These are phyloP conservation scores for Rubus parviflorus DNA, from an alignment of 306 rosid species.

Conservation along the genomic window DNA sequence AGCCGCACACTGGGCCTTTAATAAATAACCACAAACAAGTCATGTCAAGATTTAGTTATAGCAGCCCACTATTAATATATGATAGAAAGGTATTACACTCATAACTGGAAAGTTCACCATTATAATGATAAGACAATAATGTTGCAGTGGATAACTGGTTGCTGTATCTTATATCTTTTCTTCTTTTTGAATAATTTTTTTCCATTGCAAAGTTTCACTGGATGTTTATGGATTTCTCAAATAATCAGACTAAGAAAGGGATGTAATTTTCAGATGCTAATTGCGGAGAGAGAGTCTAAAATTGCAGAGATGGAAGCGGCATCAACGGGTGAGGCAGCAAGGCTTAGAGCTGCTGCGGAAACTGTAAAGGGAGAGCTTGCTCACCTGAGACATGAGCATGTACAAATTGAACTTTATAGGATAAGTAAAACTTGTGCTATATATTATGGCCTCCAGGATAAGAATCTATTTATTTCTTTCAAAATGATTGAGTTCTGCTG, in stretches of 20 bases:
- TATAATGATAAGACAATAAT: not conserved
- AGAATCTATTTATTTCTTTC: not conserved
- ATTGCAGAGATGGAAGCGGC: constrained; percentile 99
- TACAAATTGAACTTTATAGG: constrained; percentile 37
- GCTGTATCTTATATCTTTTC: not conserved
- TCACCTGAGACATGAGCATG: constrained; percentile 80
- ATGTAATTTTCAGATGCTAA: constrained; percentile 61
- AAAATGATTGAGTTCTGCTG: not conserved
- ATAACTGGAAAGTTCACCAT: not conserved
- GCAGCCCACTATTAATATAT: not conserved
- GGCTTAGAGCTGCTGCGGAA: constrained; percentile 87
- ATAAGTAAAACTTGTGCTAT: constrained; percentile 17
- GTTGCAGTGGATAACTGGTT: not conserved
- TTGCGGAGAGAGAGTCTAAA: constrained; percentile 90
- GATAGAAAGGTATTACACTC: not conserved
- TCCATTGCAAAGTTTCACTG: not conserved
- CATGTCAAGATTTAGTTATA: not conserved
- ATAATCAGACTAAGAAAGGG: not conserved
- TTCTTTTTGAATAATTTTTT: not conserved
- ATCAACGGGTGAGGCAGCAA: constrained; percentile 88
- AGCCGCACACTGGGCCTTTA: not conserved
- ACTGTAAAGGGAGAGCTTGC: constrained; percentile 81
- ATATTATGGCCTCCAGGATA: constrained; percentile 1
- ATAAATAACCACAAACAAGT: not conserved
- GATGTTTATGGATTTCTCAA: constrained; percentile 25